These are phyloP conservation scores for Tetragonia tetragonoides DNA, from an alignment of 148 eudicot genomes.

Conservation along the genomic window DNA sequence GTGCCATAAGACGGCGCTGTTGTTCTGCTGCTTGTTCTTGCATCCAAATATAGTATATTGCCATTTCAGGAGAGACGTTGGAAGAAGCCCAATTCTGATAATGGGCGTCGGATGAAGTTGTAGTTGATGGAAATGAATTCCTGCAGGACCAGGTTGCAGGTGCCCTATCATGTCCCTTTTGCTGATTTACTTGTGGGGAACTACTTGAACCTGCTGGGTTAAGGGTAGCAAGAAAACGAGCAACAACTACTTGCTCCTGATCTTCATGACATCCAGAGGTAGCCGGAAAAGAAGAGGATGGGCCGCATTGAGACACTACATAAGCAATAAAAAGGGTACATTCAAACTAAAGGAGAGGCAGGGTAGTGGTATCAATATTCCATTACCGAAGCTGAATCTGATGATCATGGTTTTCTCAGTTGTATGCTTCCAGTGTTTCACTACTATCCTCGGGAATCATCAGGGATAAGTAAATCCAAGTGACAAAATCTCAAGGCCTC, in stretches of 20 bases:
- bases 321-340: conserved; percentile 15
- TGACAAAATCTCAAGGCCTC: background rate
- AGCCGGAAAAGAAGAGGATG: conserved; percentile 26
- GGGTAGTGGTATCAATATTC: background rate
- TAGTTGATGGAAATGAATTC: conserved; percentile 15
- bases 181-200: conserved; percentile 23
- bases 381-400: background rate
- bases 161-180: conserved; percentile 15
- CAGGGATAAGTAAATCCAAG: background rate
- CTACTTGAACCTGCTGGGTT: conserved; percentile 29
- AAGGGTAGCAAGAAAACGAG: conserved; percentile 45
- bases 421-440: background rate
- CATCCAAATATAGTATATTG: conserved; percentile 48
- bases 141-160: conserved; percentile 11
- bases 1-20: conserved; percentile 38
- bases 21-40: conserved; percentile 43
- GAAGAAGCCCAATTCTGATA: conserved; percentile 36
- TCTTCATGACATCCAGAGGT: conserved; percentile 40
- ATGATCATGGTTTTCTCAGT: background rate
- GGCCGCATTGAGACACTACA: conserved; percentile 44
- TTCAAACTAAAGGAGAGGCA: background rate
- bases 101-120: conserved; percentile 19
- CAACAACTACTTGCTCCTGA: conserved; percentile 54
- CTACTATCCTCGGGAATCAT: background rate
- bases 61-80: conserved; percentile 37